Evolutionary conservation across 371 early-diverging fungal species (phyloP).

Genomic region (Blakeslea trispora): DNA sequence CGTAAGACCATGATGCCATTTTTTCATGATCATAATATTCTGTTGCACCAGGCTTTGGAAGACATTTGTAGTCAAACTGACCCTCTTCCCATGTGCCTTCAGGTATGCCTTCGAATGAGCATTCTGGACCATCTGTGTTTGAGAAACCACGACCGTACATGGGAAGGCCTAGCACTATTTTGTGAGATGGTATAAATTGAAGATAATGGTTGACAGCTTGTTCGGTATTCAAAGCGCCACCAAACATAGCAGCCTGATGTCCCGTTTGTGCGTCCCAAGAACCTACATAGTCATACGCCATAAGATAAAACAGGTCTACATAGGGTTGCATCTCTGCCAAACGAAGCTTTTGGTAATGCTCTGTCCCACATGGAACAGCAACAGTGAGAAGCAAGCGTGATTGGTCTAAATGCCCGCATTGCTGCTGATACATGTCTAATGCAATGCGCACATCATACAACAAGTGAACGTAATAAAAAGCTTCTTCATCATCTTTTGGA

Average conservation of each 20-base stretch:
- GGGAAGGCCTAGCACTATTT: slow-evolving; percentile 81
- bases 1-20: slow-evolving; percentile 78
- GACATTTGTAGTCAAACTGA: slow-evolving; percentile 70
- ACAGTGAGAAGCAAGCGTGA: slow-evolving; percentile 63
- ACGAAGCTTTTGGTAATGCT: slow-evolving; percentile 58
- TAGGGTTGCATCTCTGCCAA: slow-evolving; percentile 64
- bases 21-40: slow-evolving; percentile 70
- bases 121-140: slow-evolving; percentile 70
- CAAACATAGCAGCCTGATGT: slow-evolving; percentile 85
- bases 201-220: slow-evolving; percentile 72
- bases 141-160: slow-evolving; percentile 87
- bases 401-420: slow-evolving; percentile 38
- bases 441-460: slow-evolving; percentile 67
- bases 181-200: slow-evolving; percentile 64
- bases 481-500: slow-evolving; percentile 75
- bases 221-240: slow-evolving; percentile 59
- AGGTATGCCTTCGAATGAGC: slow-evolving; percentile 63
- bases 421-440: slow-evolving; percentile 54
- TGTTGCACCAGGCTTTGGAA: slow-evolving; percentile 67
- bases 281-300: slow-evolving; percentile 80
- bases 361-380: slow-evolving; percentile 73
- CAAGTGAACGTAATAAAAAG: slow-evolving; percentile 71
- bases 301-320: slow-evolving; percentile 74
- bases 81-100: slow-evolving; percentile 86
- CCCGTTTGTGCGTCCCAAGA: slow-evolving; percentile 75